Conservation (phyloP, 208 protist species). For the Acanthamoeba healyi region DNA sequence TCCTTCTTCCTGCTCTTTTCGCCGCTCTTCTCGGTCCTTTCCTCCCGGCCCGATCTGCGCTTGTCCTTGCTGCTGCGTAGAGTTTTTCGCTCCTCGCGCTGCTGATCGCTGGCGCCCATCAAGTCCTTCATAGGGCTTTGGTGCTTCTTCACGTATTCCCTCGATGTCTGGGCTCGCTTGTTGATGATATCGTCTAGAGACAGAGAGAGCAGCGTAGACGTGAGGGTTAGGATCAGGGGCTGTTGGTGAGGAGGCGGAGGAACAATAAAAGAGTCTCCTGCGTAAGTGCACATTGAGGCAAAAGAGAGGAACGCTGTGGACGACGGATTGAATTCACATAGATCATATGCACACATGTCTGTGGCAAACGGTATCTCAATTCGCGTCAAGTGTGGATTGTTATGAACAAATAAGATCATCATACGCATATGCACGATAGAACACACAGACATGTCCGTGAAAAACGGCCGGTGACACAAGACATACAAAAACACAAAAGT, state of each 20-base stretch:
- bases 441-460: too few relatives aligned
- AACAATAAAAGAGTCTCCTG: background rate
- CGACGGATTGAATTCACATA: too few relatives aligned
- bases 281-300: background rate
- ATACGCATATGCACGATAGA: too few relatives aligned
- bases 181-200: background rate
- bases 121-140: background rate
- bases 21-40: background rate
- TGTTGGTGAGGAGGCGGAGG: background rate
- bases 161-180: background rate
- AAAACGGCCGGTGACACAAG: too few relatives aligned
- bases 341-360: too few relatives aligned
- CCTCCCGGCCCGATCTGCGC: too few relatives aligned
- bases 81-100: background rate
- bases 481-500: too few relatives aligned
- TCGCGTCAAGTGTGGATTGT: too few relatives aligned
- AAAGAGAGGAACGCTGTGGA: too few relatives aligned
- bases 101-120: background rate
- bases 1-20: background rate
- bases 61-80: background rate
- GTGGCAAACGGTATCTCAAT: too few relatives aligned
- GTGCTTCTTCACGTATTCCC: background rate
- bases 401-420: too few relatives aligned
- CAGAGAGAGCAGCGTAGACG: background rate
- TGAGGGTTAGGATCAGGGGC: background rate